These are phyloP conservation scores for Kitagawia praeruptora DNA, from an alignment of 129 eudicot species.

Conservation along the genomic window DNA sequence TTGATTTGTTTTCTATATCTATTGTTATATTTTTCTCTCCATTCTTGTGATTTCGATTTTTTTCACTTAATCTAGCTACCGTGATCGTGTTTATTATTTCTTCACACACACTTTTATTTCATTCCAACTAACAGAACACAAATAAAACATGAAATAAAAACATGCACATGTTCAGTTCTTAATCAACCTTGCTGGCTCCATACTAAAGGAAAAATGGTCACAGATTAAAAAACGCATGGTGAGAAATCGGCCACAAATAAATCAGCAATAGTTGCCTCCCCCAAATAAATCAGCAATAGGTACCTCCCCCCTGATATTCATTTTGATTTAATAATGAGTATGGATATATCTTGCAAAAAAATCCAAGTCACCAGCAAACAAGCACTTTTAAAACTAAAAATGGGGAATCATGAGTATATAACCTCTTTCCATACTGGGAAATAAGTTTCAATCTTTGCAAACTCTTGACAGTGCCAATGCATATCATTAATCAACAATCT, in stretches of 20 bases:
- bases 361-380: not conserved
- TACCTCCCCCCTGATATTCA: no score
- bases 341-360: not conserved
- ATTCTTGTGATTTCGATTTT: not conserved
- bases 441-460: slow-evolving; percentile 1
- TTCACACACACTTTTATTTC: not conserved
- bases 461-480: not conserved
- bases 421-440: not conserved
- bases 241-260: not conserved
- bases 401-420: not conserved
- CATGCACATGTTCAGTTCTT: not conserved
- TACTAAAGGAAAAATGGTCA: not conserved
- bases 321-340: no score
- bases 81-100: not conserved
- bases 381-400: not conserved
- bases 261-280: not conserved
- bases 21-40: not conserved
- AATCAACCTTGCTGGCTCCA: not conserved
- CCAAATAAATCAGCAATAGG: not conserved
- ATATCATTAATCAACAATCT: not conserved
- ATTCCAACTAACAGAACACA: not conserved
- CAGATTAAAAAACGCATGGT: not conserved
- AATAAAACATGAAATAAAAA: no score
- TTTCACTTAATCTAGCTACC: not conserved
- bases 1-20: not conserved